phyloP scores from a whole-genome alignment of 495 filamentous ascomycete genomes.

The Lophiostoma macrostomum region DNA sequence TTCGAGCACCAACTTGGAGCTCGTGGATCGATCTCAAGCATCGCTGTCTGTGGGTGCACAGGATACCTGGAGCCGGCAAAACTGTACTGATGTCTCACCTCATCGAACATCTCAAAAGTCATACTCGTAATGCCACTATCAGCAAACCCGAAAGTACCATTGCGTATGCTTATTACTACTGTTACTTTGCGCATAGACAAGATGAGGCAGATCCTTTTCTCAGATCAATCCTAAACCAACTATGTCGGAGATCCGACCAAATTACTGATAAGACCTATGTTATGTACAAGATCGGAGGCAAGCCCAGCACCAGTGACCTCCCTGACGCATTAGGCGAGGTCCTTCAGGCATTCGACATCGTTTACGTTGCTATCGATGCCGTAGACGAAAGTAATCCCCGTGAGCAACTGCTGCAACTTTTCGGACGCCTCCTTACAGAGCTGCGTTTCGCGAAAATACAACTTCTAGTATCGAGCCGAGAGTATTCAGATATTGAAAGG shows the following conservation, averaged over 20 bases:
- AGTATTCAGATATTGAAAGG: too few relatives aligned
- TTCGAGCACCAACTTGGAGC: too few relatives aligned
- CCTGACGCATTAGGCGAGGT: not conserved
- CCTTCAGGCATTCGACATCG: slow-evolving; percentile 14
- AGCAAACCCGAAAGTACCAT: too few relatives aligned
- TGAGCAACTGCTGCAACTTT: slow-evolving; percentile 26
- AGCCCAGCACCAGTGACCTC: not conserved
- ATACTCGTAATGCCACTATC: slow-evolving; percentile 18
- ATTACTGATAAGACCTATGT: slow-evolving; percentile 13
- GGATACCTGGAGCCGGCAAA: slow-evolving; percentile 1
- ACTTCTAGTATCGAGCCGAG: too few relatives aligned
- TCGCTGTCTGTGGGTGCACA: not conserved
- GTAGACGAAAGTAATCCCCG: slow-evolving; percentile 37
- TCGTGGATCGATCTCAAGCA: not conserved
- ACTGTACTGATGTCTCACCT: slow-evolving; percentile 32
- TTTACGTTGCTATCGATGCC: slow-evolving; percentile 41
- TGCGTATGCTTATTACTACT: slow-evolving; percentile 45
- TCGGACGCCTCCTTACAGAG: slow-evolving; percentile 26
- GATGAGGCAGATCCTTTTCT: slow-evolving; percentile 28
- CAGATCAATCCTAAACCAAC: slow-evolving; percentile 35
- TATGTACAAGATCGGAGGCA: not conserved
- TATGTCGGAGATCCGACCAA: slow-evolving; percentile 36
- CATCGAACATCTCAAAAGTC: slow-evolving; percentile 31
- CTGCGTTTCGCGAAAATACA: too few relatives aligned
- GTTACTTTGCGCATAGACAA: slow-evolving; percentile 38